Percentiles rank a stretch among this genome's conserved stretches.
Conservation (phyloP, 768 basidiomycete genomes). For the Exsudoporus frostii region DNA sequence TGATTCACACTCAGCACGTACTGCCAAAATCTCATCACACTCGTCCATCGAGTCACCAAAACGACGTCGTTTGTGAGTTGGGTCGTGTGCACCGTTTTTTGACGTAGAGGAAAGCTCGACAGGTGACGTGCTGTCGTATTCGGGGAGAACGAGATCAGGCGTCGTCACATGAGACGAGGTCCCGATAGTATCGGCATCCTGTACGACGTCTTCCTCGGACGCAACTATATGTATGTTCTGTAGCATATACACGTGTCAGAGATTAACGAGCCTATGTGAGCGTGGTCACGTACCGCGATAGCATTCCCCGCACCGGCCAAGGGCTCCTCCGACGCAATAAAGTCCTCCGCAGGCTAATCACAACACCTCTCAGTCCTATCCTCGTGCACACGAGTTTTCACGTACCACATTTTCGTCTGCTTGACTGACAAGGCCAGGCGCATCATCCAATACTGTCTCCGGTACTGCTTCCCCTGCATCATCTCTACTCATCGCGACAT, state of each 20-base stretch:
- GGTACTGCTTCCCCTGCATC: too few species aligned
- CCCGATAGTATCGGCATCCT: not conserved
- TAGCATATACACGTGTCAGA: not conserved
- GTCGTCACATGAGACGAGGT: not conserved
- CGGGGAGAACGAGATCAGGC: constrained; percentile 19
- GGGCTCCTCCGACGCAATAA: not conserved
- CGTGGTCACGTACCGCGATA: not conserved
- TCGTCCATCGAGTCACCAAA: constrained; percentile 17
- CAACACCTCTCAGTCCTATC: not conserved
- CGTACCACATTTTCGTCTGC: not conserved
- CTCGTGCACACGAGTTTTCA: not conserved
- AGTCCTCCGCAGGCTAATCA: not conserved
- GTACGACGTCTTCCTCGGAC: not conserved
- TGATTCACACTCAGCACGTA: not conserved
- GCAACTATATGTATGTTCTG: not conserved
- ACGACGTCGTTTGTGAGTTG: not conserved
- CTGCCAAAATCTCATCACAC: constrained; percentile 11
- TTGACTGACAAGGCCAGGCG: not conserved
- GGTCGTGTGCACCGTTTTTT: not conserved
- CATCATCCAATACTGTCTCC: not conserved
- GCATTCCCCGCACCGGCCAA: not conserved
- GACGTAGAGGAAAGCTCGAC: not conserved
- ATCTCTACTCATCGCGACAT: not conserved
- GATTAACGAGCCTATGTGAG: not conserved
- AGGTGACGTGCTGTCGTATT: not conserved